These are phyloP conservation scores for Musa troglodytarum DNA, from an alignment of 176 grass and related monocot genomes.

Conservation along the genomic window DNA sequence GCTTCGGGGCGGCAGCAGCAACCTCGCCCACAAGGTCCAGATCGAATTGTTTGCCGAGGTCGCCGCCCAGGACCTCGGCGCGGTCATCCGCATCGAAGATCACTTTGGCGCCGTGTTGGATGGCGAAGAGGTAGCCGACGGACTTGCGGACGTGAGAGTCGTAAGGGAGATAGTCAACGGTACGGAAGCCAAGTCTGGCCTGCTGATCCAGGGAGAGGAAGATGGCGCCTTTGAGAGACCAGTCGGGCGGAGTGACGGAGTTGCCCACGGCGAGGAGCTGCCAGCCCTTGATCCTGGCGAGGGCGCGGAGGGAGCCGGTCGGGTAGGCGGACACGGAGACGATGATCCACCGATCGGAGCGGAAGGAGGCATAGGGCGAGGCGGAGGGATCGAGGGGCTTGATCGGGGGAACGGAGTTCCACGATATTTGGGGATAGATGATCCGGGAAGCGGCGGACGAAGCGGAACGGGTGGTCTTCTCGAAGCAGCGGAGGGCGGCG, in stretches of 20 bases:
- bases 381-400: background rate
- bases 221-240: conserved; percentile 91
- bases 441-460: conserved; percentile 28
- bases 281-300: conserved; percentile 71
- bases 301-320: conserved; percentile 47
- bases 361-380: conserved; percentile 55
- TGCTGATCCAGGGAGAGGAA: conserved; percentile 92
- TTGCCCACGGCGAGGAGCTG: conserved; percentile 88
- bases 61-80: conserved; percentile 64
- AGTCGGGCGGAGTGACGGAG: conserved; percentile 63
- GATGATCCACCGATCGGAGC: conserved; percentile 81
- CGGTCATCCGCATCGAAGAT: conserved; percentile 95
- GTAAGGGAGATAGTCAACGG: conserved; percentile 89
- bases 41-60: conserved; percentile 78
- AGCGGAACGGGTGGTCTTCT: conserved; percentile 27
- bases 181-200: conserved; percentile 78
- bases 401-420: conserved; percentile 54
- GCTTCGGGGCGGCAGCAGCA: conserved; percentile 28
- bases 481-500: conserved; percentile 71
- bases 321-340: conserved; percentile 74
- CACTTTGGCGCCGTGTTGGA: conserved; percentile 89
- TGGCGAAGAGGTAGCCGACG: conserved; percentile 80
- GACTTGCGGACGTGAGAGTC: conserved; percentile 82
- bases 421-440: conserved; percentile 56
- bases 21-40: conserved; percentile 47